Evolutionary conservation across 164 flowering plant species (phyloP).

Genomic region (Cinnamomum chago): DNA sequence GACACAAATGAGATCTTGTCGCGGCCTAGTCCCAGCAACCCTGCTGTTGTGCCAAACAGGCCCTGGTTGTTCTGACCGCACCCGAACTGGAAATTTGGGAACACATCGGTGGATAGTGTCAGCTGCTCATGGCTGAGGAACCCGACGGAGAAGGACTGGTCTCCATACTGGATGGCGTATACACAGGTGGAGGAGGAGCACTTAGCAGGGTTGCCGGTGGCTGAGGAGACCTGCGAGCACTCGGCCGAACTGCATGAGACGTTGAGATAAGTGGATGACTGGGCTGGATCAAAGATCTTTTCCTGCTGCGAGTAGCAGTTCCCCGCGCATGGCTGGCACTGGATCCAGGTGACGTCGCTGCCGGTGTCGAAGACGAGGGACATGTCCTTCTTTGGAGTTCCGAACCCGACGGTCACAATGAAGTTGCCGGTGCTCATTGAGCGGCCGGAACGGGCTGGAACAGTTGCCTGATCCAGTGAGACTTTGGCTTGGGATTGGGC

Average conservation of each 20-base stretch:
- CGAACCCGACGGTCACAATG: slow-evolving; percentile 6
- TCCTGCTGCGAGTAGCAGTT: slow-evolving; percentile 44
- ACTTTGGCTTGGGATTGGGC: not conserved
- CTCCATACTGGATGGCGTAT: slow-evolving; percentile 53
- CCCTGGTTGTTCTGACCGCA: slow-evolving; percentile 57
- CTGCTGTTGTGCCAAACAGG: slow-evolving; percentile 40
- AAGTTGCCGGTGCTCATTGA: slow-evolving; percentile 5
- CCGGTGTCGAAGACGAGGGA: slow-evolving; percentile 14
- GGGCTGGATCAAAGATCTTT: slow-evolving; percentile 36
- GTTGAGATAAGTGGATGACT: slow-evolving; percentile 33
- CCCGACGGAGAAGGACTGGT: slow-evolving; percentile 43
- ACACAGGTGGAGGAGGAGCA: slow-evolving; percentile 39
- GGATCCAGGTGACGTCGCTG: slow-evolving; percentile 19
- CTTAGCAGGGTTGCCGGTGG: slow-evolving; percentile 22
- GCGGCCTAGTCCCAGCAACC: slow-evolving; percentile 51
- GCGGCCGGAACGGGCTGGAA: not conserved
- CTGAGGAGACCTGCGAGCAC: slow-evolving; percentile 18
- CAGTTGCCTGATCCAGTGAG: not conserved
- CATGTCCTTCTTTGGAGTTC: slow-evolving; percentile 6
- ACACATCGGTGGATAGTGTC: slow-evolving; percentile 20
- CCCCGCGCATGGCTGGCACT: slow-evolving; percentile 14
- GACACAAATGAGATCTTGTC: slow-evolving; percentile 35
- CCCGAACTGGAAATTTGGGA: slow-evolving; percentile 39
- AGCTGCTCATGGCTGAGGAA: slow-evolving; percentile 33
- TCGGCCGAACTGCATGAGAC: slow-evolving; percentile 29